Evolutionary conservation across 2,329 filamentous ascomycete genomes (phyloP).

Genomic region (Pseudogymnoascus sp.): DNA sequence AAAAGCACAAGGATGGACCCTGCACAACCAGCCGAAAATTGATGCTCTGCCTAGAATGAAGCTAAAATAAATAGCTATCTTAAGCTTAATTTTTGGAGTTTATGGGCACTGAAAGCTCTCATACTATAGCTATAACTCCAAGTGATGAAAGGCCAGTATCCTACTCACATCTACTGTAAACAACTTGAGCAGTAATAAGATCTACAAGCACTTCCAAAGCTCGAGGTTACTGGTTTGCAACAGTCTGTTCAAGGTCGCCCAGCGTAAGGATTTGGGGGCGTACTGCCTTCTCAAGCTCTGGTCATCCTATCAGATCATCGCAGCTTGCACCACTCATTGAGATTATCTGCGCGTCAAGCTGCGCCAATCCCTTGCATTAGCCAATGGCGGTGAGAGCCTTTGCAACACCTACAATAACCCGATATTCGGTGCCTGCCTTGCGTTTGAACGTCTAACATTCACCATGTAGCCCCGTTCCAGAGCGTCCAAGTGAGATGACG

Average conservation of each 20-base stretch:
- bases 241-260: neutral
- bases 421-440: neutral
- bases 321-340: neutral
- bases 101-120: neutral
- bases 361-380: neutral
- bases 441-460: neutral
- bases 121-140: neutral
- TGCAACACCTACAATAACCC: neutral
- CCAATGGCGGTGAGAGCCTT: neutral
- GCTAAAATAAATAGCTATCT: neutral
- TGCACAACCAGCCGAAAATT: neutral
- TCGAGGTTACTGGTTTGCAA: neutral
- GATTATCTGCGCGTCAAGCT: neutral
- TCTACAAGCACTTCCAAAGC: neutral
- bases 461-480: neutral
- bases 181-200: neutral
- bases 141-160: no score
- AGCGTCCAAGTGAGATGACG: neutral
- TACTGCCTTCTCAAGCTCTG: neutral
- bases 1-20: neutral
- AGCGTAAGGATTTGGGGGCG: neutral
- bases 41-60: neutral
- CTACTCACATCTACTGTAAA: neutral
- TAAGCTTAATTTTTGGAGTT: neutral
- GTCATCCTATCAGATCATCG: neutral